Conservation (phyloP, 768 basidiomycete genomes). For the Boletus tomentosulus region DNA sequence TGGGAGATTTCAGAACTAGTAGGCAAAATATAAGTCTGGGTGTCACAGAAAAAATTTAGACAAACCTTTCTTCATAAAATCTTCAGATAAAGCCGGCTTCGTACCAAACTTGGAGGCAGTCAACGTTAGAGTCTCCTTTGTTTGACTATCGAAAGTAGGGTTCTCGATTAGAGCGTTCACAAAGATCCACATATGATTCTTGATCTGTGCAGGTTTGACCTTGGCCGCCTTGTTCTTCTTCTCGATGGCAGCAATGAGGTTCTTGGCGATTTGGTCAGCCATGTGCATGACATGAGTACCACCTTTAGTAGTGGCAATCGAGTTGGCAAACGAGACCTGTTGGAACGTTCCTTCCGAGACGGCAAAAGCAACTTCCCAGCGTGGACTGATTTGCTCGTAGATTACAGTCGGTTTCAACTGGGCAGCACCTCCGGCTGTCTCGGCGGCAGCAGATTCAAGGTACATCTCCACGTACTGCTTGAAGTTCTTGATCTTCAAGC, state of each 20-base stretch:
- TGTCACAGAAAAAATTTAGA: background rate
- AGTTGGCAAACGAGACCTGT: slow-evolving; percentile 97
- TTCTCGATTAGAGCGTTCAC: slow-evolving; percentile 96
- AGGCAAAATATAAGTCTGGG: slow-evolving; percentile 1
- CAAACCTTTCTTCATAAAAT: slow-evolving; percentile 94
- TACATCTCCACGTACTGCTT: slow-evolving; percentile 97
- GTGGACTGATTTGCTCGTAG: slow-evolving; percentile 71
- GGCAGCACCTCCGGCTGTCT: slow-evolving; percentile 73
- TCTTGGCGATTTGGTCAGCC: slow-evolving; percentile 86
- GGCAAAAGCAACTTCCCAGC: slow-evolving; percentile 96
- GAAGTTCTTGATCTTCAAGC: slow-evolving; percentile 91
- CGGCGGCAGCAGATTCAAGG: slow-evolving; percentile 69
- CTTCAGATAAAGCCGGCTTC: slow-evolving; percentile 79
- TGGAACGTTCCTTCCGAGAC: slow-evolving; percentile 90
- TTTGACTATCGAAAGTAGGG: slow-evolving; percentile 98
- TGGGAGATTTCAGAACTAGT: slow-evolving; percentile 80
- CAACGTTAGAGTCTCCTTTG: slow-evolving; percentile 92
- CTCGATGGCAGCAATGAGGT: slow-evolving; percentile 70
- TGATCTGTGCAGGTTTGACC: slow-evolving; percentile 90
- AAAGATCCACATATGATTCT: slow-evolving; percentile 98
- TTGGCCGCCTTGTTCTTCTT: slow-evolving; percentile 99
- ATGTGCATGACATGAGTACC: slow-evolving; percentile 88
- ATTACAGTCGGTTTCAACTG: slow-evolving; percentile 73
- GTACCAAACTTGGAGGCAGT: slow-evolving; percentile 86
- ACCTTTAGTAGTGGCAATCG: slow-evolving; percentile 94